Evolutionary conservation across 225 moss, liverwort and hornwort genomes (phyloP), one percentile per base, ranked within the genome.

Genomic region (Rhytidiadelphus loreus): DNA sequence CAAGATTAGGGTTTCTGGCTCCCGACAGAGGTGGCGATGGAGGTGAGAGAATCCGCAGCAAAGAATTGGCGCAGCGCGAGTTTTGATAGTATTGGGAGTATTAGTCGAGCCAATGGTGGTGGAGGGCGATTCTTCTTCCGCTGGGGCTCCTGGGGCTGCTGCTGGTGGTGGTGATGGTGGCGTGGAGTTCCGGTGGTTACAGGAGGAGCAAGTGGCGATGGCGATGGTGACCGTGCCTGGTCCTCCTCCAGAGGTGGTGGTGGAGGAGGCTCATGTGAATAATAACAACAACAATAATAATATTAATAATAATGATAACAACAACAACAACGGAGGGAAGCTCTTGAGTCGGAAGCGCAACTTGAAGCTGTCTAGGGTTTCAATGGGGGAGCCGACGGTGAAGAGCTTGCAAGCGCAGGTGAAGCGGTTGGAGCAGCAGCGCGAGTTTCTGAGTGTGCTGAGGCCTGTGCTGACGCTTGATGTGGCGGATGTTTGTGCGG

Each of bases 391-490:
- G 77, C 87, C 85, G 77, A 90, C 90, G 61, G 83, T 91, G 62
- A 91, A 91, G 90, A 89, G 93, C 86, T 92, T 93, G 93, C 89
- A 89, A 62, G 89, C 87, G 88, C 91, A 93, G 85, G 93, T 94
- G 89, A 94, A 93, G 92, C 94, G 93, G 94, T 93, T 94, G 94
- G 92, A 94, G 88, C 92, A 92, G 87, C 94, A 94, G 85, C 93
- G 93, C 83, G 94, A 93, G 92, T 94, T 94, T 89, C 85, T 94
- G 23, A 94, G 93, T 77, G 80, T 91, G 88, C 77, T 92, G 58
- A 58, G 87, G 83, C 94, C 94, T 18, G 87, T 85, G 50, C 44
- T 90, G 89, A 86, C 90, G 72, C 83, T 90, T 17, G 91, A 92
- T 62, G 89, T 86, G 57, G 68, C 87, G 64, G 94, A 94, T 41